Evolutionary conservation across 495 filamentous ascomycete species (phyloP), one percentile per base, ranked within the genome.

Genomic region (Neurospora sp.): DNA sequence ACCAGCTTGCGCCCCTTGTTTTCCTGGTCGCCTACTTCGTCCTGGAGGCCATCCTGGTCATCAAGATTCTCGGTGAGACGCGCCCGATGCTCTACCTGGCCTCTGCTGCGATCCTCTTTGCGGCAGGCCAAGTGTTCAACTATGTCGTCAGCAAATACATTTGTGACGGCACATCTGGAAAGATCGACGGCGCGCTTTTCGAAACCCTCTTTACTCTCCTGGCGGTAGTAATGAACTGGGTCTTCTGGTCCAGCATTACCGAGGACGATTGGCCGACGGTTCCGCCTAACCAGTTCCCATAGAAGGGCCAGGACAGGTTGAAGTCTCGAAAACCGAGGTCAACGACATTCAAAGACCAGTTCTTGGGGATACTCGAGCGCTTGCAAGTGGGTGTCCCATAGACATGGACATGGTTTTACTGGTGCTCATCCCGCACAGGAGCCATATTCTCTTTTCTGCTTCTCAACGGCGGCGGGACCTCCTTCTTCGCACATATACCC

Each of bases 241-340:
- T 92, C 75, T 99, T 99, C 86, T 98, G 96, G 96, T 95, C 93
- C 48, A 97, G 93, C 84, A 99, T 99, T 78, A 99, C 96, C 5
- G 96, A 99, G 83, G 96, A 99, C 78, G 95, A 98, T 84, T 99
- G 96, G 96, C 94, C 96, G 1, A 89, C 90, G 12, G 83, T 85
- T 14, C 27, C 54, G 41, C 38, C 35, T 44, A 73, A 73, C 48
- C 73, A 77, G 12, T 83, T 81, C 73, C 79, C 81, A 54, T 81
- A 73, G 72, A 72, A 70, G n/a, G 35, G 23, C 42, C 31, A 18
- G 44, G 27, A 69, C 42, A 72, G 54, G 54, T 66, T 66, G 54
- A 66, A 66, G 54, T 66, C 54, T 66, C 54, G 54, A 66, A 66
- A 66, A 18, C 27, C 27, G 27, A 66, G 27, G 27, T 18, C 54